Base-by-base conservation (phyloP, 345 rosid species). In the Rhizophora mangle region DNA sequence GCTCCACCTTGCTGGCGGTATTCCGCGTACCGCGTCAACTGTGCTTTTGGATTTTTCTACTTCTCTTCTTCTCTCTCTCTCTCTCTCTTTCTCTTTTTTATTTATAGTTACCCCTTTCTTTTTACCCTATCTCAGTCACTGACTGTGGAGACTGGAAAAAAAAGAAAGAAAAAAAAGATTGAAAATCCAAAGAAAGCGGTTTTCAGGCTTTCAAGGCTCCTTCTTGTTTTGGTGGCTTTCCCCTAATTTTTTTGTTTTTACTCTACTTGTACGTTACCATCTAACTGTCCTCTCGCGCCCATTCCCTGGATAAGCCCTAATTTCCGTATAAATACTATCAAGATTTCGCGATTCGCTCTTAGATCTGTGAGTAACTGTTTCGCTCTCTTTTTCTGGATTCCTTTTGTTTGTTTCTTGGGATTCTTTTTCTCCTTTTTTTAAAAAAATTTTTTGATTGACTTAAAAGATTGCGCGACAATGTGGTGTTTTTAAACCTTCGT, bases 11-110 rank as follows among this genome's bases (percentile, higher is more conserved):
- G 24, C 24, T 24, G 85, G 82, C 85, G 83, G 84, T 69, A 76
- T 72, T 75, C 84, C 85, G 87, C 85, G 83, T 83, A 76, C 84
- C 85, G 87, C 85, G 83, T 83, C 77, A 59, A 57, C 57, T 68
- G 74, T 65, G 72, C 68, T 69, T 77, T 74, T 55, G 75, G 79
- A 70, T 63, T 65, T 80, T 60, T 47, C 55, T 39, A 34, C 68
- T 53, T 58, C 18, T 56, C 24, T 9, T 61, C 15, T 36, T 11
- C 36, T n/a, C 56, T 53, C 69, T 54, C 34, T 7, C 39, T 29
- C 29, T 31, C 21, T 19, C 19, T 31, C 9, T 34, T 0, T 32
- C 11, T 10, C 8, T 64, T 64, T 20, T n/a, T 11, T 9, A 8
- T 1, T 8, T 1, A 7, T 7, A 43, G 18, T 13, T 39, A 39